Base-by-base conservation (phyloP, 1,139 yeast genomes). In the Sugiyamaella xylanicola region DNA sequence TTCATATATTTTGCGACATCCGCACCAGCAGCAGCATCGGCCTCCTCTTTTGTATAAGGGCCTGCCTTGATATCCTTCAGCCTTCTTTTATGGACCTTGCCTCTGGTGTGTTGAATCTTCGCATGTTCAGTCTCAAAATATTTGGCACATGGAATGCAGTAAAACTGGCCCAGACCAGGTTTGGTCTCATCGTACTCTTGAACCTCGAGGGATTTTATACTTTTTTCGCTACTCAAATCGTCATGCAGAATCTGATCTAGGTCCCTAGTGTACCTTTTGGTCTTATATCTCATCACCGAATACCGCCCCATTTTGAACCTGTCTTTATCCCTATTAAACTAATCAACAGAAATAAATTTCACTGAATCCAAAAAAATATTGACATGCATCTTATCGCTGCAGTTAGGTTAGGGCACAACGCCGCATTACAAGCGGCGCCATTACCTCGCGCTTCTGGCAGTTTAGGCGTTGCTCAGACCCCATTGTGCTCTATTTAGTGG, bases 141-240 rank as follows among this genome's bases (percentile, higher is more conserved):
- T 72, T 86, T 88, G 53, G 96, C 96, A 77, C 99, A 93, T 63
- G 91, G 96, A 56, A 93, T 80, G 73, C 98, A 93, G 72, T 90
- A 93, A 72, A 84, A 87, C 73, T 93, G 98, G 16, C 97, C 99
- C 63, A 93, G 75, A 2, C 99, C 99, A 0, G 97, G 93, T 69
- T 86, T 86, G 51, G 84, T 84, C 74, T 92, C 98, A 72, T 93
- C 97, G 56, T 88, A 72, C 11, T 90, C 87, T 73, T 92, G 98
- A 69, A 88, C 83, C 69, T 87, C 81, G 58, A 92, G 77, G 51
- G 78, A 75, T 51, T 77, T 71, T 55, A 90, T 85, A 21, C 86
- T 75, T 54, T 86, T 86, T 54, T 81, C 78, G 15, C 83, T 74
- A 5, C 86, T 76, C 59, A 93, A 73, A 68, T 93, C 99, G 47